A percentile compares a stretch with the other conserved stretches of the same genome.
Evolutionary conservation across 1,139 yeast genomes (phyloP).

Genomic region (Magnusiomyces tetraspermus): DNA sequence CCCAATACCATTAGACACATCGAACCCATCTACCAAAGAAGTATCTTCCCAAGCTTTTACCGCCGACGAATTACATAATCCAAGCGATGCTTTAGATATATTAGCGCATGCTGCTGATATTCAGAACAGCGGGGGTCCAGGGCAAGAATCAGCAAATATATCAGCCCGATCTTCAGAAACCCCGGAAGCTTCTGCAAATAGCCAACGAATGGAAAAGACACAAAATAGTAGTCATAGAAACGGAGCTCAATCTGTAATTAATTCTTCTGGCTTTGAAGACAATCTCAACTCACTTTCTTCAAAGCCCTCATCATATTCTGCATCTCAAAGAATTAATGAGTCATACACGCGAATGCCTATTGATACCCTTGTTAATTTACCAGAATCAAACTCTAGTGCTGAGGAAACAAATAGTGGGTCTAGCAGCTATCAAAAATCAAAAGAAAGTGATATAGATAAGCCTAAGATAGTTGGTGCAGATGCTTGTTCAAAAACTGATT

Average conservation of each 20-base stretch:
- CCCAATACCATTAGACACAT: not conserved
- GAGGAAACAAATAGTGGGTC: not conserved
- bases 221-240: no score
- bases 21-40: not conserved
- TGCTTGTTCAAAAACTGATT: not conserved
- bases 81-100: conserved; percentile 53
- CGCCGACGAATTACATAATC: conserved; percentile 35
- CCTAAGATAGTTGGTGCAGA: not conserved
- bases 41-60: conserved; percentile 20
- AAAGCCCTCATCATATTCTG: no score
- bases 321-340: no score
- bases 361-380: not conserved
- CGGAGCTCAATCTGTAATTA: no score
- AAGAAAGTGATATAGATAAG: not conserved
- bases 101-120: conserved; percentile 42
- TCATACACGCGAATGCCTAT: not conserved
- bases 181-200: no score
- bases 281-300: no score
- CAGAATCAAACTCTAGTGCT: not conserved
- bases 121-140: conserved; percentile 12
- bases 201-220: no score
- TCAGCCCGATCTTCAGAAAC: no score
- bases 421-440: no score
- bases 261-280: no score
- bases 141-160: not conserved